Base-by-base conservation (phyloP, 257 asterid genomes). In the Capsicum baccatum region DNA sequence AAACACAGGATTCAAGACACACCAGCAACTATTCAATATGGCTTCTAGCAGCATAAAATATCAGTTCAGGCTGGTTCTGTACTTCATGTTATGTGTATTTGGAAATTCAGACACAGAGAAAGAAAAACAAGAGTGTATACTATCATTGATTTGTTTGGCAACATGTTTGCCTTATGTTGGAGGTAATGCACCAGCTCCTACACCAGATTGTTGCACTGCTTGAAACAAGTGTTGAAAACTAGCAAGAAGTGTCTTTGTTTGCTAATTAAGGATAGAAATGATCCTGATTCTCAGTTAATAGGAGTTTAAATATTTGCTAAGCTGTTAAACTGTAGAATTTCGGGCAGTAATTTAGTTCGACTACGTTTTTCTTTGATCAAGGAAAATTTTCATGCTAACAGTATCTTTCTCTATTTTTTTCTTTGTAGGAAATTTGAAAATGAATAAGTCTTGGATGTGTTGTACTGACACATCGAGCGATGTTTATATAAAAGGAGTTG, bases 191-290 rank as follows among this genome's bases (percentile, higher is more conserved):
- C 92, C 86, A 74, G 47, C 92, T 67, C 97, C 98, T 11, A 93
- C 98, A 2, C 94, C 97, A 39, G 98, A 93, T 86, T 94, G 98
- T 74, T 94, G 98, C 87, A 89, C 5, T 56, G 94, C 1, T 87
- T 94, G 19, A 93, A 94, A 63, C 89, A 89, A 60, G 85, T 94
- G 14, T 74, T 93, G 8, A 91, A 90, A 48, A 85, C 87, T 37
- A 89, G 89, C 37, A 91, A 90, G 55, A 94, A 91, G 87, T 94
- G 98, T 4, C 86, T 94, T 0, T 93, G 98, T 86, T 90, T 94
- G 54, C 42, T 93, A 1, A 85, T 94, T 10, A 90, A 91, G 58
- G 94, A 94, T 54, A 66, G 97, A 59, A 92, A 94, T 81, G 97
- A 94, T 64, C 97, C 98, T 0, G 93, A 89, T 50, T 78, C 33